Conservation (phyloP, 2,329 filamentous ascomycete species). For the Botrytis porri region DNA sequence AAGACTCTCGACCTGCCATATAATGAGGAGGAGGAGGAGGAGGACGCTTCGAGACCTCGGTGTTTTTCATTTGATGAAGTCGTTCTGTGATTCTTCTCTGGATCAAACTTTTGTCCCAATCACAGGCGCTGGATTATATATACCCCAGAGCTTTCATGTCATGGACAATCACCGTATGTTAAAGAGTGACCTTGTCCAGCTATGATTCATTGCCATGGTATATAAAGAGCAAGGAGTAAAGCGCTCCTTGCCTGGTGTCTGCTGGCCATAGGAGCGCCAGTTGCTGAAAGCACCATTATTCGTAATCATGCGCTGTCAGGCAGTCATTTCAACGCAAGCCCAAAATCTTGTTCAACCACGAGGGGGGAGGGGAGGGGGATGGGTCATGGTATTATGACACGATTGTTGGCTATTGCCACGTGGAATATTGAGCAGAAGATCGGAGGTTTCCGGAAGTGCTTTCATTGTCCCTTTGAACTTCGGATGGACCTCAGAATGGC, state of each 20-base stretch:
- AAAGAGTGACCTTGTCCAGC: too few species aligned
- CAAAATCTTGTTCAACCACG: background rate
- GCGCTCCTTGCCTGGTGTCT: background rate
- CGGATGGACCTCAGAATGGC: background rate
- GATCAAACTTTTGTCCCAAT: background rate
- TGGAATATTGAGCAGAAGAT: background rate
- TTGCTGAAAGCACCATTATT: background rate
- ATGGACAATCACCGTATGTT: background rate
- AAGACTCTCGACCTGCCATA: background rate
- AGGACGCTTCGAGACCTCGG: background rate
- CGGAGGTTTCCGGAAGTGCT: background rate
- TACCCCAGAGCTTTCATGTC: too few species aligned
- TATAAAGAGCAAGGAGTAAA: background rate
- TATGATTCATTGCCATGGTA: background rate
- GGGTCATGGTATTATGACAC: background rate
- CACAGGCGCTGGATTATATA: background rate
- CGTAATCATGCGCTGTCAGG: background rate
- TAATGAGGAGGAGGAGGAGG: background rate
- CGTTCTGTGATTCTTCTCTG: background rate
- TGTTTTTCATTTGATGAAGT: background rate
- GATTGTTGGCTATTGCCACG: background rate
- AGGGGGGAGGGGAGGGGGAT: background rate
- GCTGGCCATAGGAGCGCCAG: background rate
- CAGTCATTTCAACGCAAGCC: background rate
- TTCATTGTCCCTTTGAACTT: background rate